Conservation (phyloP, 2,329 filamentous ascomycete species). For the Epichloe scottii region DNA sequence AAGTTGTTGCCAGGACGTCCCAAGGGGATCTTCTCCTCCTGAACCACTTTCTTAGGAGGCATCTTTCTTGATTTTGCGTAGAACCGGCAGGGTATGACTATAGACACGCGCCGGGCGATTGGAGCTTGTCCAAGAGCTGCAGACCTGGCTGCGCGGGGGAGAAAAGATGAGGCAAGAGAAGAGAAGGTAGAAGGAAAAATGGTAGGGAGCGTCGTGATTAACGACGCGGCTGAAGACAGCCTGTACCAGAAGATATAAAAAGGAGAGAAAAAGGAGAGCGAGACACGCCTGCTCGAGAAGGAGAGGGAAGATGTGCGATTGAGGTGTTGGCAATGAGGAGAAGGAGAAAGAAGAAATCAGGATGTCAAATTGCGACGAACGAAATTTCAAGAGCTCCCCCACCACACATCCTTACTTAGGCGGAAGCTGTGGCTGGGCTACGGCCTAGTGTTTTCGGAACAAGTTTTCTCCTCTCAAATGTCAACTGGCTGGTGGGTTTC, state of each 20-base stretch:
- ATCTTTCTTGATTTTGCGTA: conserved; percentile 61
- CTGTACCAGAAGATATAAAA: conserved; percentile 15
- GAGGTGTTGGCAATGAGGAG: conserved; percentile 6
- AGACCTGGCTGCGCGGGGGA: conserved; percentile 54
- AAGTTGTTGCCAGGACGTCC: conserved; percentile 94
- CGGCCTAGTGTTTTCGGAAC: conserved; percentile 1
- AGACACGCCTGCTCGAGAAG: conserved; percentile 14
- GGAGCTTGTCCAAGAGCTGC: conserved; percentile 40
- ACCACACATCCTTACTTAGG: conserved; percentile 5
- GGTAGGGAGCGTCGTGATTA: conserved; percentile 32
- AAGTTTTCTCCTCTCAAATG: conserved; percentile 4
- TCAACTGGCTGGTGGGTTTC: no score
- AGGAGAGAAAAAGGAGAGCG: conserved; percentile 3
- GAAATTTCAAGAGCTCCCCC: conserved; percentile 18
- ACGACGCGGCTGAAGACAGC: conserved; percentile 29
- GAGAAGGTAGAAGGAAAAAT: conserved; percentile 30
- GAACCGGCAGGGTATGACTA: conserved; percentile 36
- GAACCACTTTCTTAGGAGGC: conserved; percentile 86
- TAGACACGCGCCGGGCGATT: conserved; percentile 38
- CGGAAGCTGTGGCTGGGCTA: neutral
- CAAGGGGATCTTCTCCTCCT: conserved; percentile 92
- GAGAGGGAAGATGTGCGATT: neutral
- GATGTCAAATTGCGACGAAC: conserved; percentile 13
- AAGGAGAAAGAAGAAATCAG: conserved; percentile 10
- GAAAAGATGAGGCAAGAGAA: conserved; percentile 39